These are phyloP conservation scores for Pichia thaimueangensis DNA, from an alignment of 805 yeast genomes.

Conservation along the genomic window DNA sequence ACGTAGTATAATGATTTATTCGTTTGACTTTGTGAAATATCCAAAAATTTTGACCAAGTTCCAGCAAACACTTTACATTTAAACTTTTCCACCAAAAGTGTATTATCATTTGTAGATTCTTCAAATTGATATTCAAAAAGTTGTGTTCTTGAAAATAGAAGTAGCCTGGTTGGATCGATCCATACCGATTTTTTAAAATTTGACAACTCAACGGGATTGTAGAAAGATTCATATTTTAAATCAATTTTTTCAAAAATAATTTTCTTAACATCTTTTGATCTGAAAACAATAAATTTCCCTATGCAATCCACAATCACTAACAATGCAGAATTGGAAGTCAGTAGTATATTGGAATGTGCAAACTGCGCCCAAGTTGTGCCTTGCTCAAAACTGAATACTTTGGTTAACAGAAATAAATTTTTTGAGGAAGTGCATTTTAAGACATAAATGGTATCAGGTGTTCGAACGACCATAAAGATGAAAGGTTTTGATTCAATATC, in stretches of 20 bases:
- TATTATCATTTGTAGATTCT: slow-evolving; percentile 4
- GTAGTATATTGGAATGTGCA: neutral
- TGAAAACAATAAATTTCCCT: slow-evolving; percentile 47
- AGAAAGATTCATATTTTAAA: slow-evolving; percentile 20
- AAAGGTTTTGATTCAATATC: neutral
- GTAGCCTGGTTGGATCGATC: slow-evolving; percentile 31
- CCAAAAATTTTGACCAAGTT: slow-evolving; percentile 48
- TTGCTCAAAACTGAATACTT: neutral
- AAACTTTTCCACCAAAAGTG: slow-evolving; percentile 20
- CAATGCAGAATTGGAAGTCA: slow-evolving; percentile 11
- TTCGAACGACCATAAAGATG: neutral
- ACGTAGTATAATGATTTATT: slow-evolving; percentile 36
- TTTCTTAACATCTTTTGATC: slow-evolving; percentile 12
- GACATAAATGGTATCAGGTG: neutral
- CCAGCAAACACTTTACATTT: slow-evolving; percentile 40
- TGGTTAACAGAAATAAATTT: neutral
- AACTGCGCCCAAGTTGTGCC: neutral
- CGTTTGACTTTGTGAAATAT: slow-evolving; percentile 28
- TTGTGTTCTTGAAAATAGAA: slow-evolving; percentile 39
- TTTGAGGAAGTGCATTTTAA: neutral
- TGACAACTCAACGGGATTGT: slow-evolving; percentile 48
- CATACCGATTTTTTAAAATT: slow-evolving; percentile 48
- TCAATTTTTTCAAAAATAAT: slow-evolving; percentile 2
- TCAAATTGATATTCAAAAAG: slow-evolving; percentile 30
- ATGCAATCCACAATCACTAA: slow-evolving; percentile 43